Base-by-base conservation (phyloP, 306 rosid species). In the Prunus davidiana region DNA sequence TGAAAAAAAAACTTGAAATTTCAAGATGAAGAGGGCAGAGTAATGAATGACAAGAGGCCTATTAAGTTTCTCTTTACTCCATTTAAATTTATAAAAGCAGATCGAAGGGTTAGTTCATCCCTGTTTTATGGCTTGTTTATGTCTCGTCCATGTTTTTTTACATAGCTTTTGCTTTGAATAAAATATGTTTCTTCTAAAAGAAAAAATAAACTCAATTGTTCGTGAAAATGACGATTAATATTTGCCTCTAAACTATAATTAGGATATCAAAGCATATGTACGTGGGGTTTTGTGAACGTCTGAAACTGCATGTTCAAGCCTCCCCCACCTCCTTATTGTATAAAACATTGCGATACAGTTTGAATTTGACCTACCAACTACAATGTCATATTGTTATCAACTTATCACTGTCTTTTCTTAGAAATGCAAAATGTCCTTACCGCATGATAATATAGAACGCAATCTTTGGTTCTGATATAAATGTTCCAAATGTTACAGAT, bases 401-500 rank as follows among this genome's bases (percentile, higher is more conserved):
- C 24, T 24, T 24, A 24, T 55, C 24, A 55, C 25, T n/a, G 61
- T n/a, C 14, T 55, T 22, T n/a, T 38, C 43, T 38, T 6, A 38
- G 2, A 55, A 55, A 55, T 55, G 27, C 27, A 55, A 55, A 55
- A 55, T 55, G 61, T n/a, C 13, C 61, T n/a, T 56, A 56, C 12
- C 27, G 10, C 52, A 47, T 1, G 2, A 47, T 89, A 80, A 69
- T 91, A 62, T 85, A 3, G 67, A 30, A 30, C 3, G 16, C n/a
- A 14, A 3, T 30, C 46, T 30, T 63, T 38, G 4, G 46, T 28
- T 63, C 30, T 6, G 6, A 45, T 66, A 22, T 4, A 3, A 20
- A 43, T 43, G 20, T 20, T 43, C 54, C 92, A 43, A 82, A 84
- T 62, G 89, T 88, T 79, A 85, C 82, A 82, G 87, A 82, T 82